Evolutionary conservation across 306 rosid species (phyloP), one percentile per base, ranked within the genome.

Genomic region (Cotoneaster glaucophyllus): DNA sequence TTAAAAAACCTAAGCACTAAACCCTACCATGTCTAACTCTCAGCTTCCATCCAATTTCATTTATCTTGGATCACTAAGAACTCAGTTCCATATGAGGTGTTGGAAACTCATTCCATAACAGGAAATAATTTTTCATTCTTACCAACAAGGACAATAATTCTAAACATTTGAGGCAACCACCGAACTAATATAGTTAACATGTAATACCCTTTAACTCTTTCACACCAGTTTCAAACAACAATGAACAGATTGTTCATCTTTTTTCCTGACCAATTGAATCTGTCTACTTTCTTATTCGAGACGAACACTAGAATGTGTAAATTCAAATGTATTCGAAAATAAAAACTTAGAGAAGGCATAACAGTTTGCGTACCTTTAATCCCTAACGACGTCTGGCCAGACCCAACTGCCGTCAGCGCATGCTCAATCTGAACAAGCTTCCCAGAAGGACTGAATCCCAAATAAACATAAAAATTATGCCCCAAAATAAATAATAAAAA

Each of bases 371-470:
- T 37, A 91, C 96, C 96, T 86, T 88, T 91, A 78, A 91, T 91
- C 50, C 96, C 96, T 9, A 91, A 83, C 59, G 96, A 88, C 0
- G 93, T 91, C 85, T 91, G 96, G 70, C 93, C 93, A 50, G 96
- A 91, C 8, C 90, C 96, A 78, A 89, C 92, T 34, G 92, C 90
- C 4, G 96, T 91, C 74, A 91, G 79, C 24, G 96, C 93, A 83
- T 91, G 96, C 34, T 91, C 96, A 85, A 91, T 91, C 88, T 88
- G 93, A 77, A 85, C 93, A 66, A 91, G 96, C 86, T 91, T 88
- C 24, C 96, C 92, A 44, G 93, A 89, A 74, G 93, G 93, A 67
- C 96, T 88, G 91, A 32, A 65, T 31, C 18, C 25, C 69, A 67
- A 65, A 74, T 2, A 13, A 24, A 39, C 21, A n/a, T 34, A 8